Evolutionary conservation across 1,284 basidiomycete genomes (phyloP).

Genomic region (Malassezia cuniculi): DNA sequence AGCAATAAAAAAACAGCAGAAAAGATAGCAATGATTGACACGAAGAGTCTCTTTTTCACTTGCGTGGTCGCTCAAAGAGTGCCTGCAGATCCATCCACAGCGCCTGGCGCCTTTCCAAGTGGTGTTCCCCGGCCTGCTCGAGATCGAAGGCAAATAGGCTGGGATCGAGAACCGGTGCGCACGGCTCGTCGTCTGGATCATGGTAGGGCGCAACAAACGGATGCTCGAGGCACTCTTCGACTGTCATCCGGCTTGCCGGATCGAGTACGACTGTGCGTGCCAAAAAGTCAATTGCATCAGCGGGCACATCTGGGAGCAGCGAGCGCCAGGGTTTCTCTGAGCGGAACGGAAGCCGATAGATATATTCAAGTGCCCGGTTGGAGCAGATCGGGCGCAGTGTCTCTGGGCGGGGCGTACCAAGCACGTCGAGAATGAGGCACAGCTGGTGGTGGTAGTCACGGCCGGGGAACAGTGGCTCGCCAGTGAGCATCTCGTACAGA

Average conservation of each 20-base stretch:
- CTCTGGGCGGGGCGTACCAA: conserved; percentile 80
- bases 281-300: conserved; percentile 71
- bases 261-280: conserved; percentile 67
- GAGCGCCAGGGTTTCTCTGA: conserved; percentile 49
- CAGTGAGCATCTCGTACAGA: conserved; percentile 86
- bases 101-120: conserved; percentile 29
- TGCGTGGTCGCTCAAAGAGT: conserved; percentile 12
- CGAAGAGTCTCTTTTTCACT: background rate
- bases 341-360: conserved; percentile 61
- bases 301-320: conserved; percentile 16
- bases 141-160: conserved; percentile 33
- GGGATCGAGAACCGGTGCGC: conserved; percentile 23
- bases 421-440: conserved; percentile 73
- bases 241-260: conserved; percentile 34
- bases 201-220: conserved; percentile 40
- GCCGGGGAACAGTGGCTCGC: conserved; percentile 87
- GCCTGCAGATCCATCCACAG: conserved; percentile 34
- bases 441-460: conserved; percentile 89
- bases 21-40: background rate
- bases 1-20: background rate
- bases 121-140: conserved; percentile 23
- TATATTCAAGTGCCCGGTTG: conserved; percentile 71
- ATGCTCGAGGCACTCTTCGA: conserved; percentile 39
- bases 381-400: conserved; percentile 83
- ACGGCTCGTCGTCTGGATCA: conserved; percentile 38